Percentiles rank a stretch among this genome's conserved stretches.
phyloP scores from a whole-genome alignment of 208 protist genomes.

The Trypanosoma mega region DNA sequence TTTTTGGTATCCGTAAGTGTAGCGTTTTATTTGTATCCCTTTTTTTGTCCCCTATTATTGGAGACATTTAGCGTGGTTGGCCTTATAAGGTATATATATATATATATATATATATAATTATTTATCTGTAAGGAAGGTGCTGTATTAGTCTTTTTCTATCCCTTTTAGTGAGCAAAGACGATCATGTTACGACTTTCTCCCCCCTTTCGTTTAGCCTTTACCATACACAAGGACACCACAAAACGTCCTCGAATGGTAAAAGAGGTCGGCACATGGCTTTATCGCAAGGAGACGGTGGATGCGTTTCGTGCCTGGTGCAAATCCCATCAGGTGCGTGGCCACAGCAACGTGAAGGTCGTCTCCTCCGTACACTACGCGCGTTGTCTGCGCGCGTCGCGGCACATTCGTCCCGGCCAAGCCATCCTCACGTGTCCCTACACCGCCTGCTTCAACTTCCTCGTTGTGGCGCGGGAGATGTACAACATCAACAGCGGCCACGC shows the following conservation, averaged over 20 bases:
- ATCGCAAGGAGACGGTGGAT: slow-evolving; percentile 69
- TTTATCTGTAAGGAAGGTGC: neutral
- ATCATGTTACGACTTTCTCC: slow-evolving; percentile 19
- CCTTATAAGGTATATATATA: neutral
- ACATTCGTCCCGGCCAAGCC: slow-evolving; percentile 62
- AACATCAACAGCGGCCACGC: slow-evolving; percentile 12
- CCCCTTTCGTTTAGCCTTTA: slow-evolving; percentile 22
- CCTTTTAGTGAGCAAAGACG: slow-evolving; percentile 14
- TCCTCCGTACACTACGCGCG: slow-evolving; percentile 65
- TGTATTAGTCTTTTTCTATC: no score
- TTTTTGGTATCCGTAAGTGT: neutral
- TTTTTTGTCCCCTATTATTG: neutral
- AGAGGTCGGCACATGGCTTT: slow-evolving; percentile 82
- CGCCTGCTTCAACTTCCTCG: slow-evolving; percentile 79
- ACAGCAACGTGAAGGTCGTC: slow-evolving; percentile 72
- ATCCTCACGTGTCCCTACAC: slow-evolving; percentile 72
- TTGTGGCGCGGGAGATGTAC: slow-evolving; percentile 69
- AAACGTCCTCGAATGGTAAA: slow-evolving; percentile 54
- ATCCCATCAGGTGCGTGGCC: slow-evolving; percentile 55
- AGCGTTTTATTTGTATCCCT: neutral
- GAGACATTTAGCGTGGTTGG: no score
- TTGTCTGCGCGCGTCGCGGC: slow-evolving; percentile 57
- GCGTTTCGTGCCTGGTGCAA: slow-evolving; percentile 75
- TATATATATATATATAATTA: neutral
- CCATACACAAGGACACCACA: slow-evolving; percentile 55